Conservation (phyloP, 2,329 filamentous ascomycete species). For the Aspergillus fructus region DNA sequence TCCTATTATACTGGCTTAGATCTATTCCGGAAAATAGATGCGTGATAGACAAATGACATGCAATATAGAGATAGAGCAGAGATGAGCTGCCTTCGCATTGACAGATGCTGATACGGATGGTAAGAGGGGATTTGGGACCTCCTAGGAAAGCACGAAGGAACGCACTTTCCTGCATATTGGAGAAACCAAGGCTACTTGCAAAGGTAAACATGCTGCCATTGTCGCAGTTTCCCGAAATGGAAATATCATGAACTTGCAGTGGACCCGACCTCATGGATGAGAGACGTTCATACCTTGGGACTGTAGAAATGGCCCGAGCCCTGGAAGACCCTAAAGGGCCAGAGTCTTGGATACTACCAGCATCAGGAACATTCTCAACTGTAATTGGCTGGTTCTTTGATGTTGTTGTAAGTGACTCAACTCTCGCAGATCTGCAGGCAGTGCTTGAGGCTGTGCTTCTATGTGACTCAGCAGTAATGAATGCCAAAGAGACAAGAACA, state of each 20-base stretch:
- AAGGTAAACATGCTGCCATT: neutral
- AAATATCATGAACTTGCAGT: neutral
- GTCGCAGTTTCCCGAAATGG: neutral
- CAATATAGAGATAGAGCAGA: neutral
- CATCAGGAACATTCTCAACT: neutral
- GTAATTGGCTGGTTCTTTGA: neutral
- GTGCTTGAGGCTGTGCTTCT: neutral
- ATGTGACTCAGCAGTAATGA: neutral
- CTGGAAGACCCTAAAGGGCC: too few species aligned
- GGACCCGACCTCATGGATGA: too few species aligned
- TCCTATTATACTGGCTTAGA: conserved; percentile 7
- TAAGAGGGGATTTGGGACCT: neutral
- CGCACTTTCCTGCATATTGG: neutral
- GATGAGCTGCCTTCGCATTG: neutral
- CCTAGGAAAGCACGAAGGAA: neutral
- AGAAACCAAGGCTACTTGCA: neutral
- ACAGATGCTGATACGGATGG: neutral
- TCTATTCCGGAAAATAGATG: conserved; percentile 14
- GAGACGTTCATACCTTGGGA: neutral
- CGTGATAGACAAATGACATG: conserved; percentile 7
- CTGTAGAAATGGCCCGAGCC: too few species aligned
- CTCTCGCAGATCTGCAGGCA: neutral
- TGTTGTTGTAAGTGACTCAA: neutral
- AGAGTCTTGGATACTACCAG: neutral
- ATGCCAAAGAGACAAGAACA: neutral